Base-by-base conservation (phyloP, 441 rosid genomes). In the Pelargonium fulgidum region DNA sequence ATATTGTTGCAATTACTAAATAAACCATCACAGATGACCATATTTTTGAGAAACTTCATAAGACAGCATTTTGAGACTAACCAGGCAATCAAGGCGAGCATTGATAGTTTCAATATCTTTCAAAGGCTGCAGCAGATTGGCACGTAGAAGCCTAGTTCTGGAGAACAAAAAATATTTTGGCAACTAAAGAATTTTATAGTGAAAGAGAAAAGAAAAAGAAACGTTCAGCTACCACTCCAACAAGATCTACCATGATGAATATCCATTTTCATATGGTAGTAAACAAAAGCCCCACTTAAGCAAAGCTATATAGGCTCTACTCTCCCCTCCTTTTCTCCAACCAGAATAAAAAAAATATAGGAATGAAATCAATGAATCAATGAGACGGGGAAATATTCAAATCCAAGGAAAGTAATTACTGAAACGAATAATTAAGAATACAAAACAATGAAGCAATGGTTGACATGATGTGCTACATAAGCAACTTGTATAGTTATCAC, bases 91-190 rank as follows among this genome's bases (percentile, higher is more conserved):
- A 39, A 92, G 89, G 71, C 99, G 98, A 71, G 93, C 88, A 75
- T 83, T 90, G 73, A 94, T 92, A 69, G 99, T 94, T 83, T 89
- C 90, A 54, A 85, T 85, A 82, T 94, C 99, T 83, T 92, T 94
- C 77, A 92, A 76, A 72, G 99, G 99, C 90, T 94, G 99, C 83
- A 94, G 82, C 75, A 94, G 86, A 81, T 94, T 94, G 77, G 99
- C 99, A 54, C 98, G 94, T 63, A 94, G 97, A 81, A 94, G 95
- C 79, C 98, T 87, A 75, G 96, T 89, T 89, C 99, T 92, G 92
- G 70, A 75, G 76, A 85, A 78, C 69, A 78, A 66, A 73, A 52
- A 69, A 77, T 13, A 68, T 42, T 41, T 66, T 61, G 64, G 13
- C 39, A 61, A 61, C 14, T 61, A 13, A 61, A 61, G 64, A 61